phyloP scores from a whole-genome alignment of 306 rosid species.

The Luffa acutangula region DNA sequence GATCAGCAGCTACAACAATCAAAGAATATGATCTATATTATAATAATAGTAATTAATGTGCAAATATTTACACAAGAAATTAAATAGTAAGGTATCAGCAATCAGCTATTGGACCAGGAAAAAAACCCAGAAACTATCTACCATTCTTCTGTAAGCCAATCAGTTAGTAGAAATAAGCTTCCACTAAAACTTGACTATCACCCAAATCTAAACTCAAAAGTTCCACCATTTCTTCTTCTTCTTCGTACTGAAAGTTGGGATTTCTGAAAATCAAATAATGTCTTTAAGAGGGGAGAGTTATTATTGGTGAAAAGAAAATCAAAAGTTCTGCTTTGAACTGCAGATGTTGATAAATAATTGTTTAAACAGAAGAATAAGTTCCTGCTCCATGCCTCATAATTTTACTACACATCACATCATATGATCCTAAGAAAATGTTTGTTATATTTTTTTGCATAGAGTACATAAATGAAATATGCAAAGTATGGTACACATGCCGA shows the following conservation, averaged over 20 bases:
- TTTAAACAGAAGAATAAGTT: background rate
- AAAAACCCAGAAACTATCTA: background rate
- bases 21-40: background rate
- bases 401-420: background rate
- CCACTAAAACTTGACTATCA: too few relatives aligned
- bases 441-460: background rate
- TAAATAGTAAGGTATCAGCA: background rate
- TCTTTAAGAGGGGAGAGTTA: background rate
- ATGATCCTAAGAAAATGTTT: background rate
- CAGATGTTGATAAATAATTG: background rate
- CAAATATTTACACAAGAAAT: background rate
- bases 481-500: background rate
- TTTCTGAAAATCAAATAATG: conserved; percentile 17
- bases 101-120: background rate
- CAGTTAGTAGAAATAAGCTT: background rate
- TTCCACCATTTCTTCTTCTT: conserved; percentile 89
- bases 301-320: background rate
- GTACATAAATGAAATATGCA: background rate
- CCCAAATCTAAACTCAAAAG: conserved; percentile 16
- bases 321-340: background rate
- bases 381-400: background rate
- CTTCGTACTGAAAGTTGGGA: conserved; percentile 30
- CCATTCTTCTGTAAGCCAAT: background rate
- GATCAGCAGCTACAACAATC: background rate
- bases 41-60: background rate